Conservation (phyloP, 2,329 filamentous ascomycete species). For the Aspergillus eucalypticola region DNA sequence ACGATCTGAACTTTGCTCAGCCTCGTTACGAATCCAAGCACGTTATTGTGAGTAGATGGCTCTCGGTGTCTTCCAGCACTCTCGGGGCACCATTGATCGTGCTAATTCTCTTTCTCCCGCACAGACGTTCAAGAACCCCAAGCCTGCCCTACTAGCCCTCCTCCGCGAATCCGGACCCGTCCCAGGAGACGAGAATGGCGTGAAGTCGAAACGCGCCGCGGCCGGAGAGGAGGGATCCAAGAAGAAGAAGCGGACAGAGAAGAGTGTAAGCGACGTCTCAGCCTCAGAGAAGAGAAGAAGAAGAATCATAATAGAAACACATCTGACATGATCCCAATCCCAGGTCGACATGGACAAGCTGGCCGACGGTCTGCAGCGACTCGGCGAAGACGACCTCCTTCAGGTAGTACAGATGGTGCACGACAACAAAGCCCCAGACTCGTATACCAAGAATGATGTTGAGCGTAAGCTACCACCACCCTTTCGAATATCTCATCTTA, state of each 20-base stretch:
- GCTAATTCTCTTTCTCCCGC: background rate
- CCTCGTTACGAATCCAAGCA: conserved; percentile 82
- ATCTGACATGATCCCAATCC: background rate
- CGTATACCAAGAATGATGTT: conserved; percentile 95
- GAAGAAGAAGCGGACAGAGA: conserved; percentile 72
- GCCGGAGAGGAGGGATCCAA: conserved; percentile 63
- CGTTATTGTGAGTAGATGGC: conserved; percentile 56
- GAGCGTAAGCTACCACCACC: conserved; percentile 66
- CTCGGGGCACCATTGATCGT: background rate
- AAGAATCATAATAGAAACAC: background rate
- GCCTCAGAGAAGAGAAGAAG: background rate
- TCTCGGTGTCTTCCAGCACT: background rate
- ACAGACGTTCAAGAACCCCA: conserved; percentile 86
- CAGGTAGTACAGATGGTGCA: conserved; percentile 98
- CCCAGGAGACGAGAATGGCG: conserved; percentile 68
- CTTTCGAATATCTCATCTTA: background rate
- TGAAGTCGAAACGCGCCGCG: conserved; percentile 62
- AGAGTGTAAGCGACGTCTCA: conserved; percentile 49
- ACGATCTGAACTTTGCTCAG: conserved; percentile 89
- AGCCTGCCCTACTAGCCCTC: conserved; percentile 74
- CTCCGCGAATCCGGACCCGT: conserved; percentile 83
- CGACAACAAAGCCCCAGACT: conserved; percentile 91
- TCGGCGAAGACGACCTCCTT: conserved; percentile 88
- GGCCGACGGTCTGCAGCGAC: conserved; percentile 83
- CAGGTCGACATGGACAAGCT: conserved; percentile 92